A percentile compares a stretch with the other conserved stretches of the same genome.
phyloP scores from a whole-genome alignment of 176 grass and related monocot genomes.

The Puya raimondii region DNA sequence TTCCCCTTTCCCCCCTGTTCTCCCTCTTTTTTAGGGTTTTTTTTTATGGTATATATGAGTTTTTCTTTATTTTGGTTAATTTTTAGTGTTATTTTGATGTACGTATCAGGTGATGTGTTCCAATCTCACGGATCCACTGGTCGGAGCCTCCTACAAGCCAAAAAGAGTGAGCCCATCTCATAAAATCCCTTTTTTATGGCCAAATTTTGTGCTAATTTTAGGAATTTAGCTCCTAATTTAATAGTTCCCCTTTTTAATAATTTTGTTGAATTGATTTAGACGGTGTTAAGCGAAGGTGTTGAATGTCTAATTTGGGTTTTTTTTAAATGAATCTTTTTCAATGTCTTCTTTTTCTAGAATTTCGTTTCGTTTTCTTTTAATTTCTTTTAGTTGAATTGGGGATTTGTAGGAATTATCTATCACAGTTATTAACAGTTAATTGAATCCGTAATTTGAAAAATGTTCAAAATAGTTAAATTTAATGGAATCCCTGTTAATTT shows the following conservation, averaged over 20 bases:
- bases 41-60: not conserved
- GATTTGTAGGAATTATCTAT: no score
- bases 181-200: not conserved
- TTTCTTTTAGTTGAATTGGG: no score
- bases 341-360: no score
- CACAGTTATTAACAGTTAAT: no score
- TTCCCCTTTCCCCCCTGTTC: not conserved
- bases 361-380: no score
- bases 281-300: not conserved
- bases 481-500: no score
- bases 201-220: not conserved
- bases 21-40: not conserved
- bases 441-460: no score
- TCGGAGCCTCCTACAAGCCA: constrained; percentile 55
- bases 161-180: constrained; percentile 22
- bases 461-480: no score
- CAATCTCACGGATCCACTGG: constrained; percentile 27
- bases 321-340: no score
- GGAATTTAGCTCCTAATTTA: not conserved
- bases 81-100: constrained; percentile 6
- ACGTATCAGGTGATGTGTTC: constrained; percentile 45
- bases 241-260: no score
- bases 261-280: not conserved
- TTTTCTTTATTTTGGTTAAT: constrained; percentile 1
- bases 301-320: no score